A percentile compares a stretch with the other conserved stretches of the same genome.
These are phyloP conservation scores for Perilla frutescens DNA, from an alignment of 257 asterid genomes.

Conservation along the genomic window DNA sequence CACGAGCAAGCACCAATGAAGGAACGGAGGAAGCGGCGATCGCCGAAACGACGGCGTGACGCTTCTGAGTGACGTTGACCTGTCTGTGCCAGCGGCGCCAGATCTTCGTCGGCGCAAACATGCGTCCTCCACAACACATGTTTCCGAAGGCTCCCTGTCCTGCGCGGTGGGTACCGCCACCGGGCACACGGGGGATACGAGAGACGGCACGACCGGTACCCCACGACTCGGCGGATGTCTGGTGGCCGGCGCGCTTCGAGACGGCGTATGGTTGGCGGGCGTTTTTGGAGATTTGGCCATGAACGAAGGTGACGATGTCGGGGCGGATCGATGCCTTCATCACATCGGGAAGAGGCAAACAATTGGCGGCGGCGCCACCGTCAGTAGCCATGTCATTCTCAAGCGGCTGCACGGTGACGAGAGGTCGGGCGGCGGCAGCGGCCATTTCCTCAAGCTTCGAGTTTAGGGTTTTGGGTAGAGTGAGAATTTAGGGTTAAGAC, in stretches of 20 bases:
- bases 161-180: constrained; percentile 86
- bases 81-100: constrained; percentile 75
- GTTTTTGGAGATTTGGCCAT: constrained; percentile 68
- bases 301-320: constrained; percentile 62
- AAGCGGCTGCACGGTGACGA: constrained; percentile 51
- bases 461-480: constrained; percentile 43
- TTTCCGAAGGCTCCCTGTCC: constrained; percentile 81
- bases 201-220: constrained; percentile 80
- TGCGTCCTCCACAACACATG: constrained; percentile 83
- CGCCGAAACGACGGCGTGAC: constrained; percentile 62
- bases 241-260: constrained; percentile 68
- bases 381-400: constrained; percentile 60
- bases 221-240: constrained; percentile 81
- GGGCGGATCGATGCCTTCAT: constrained; percentile 75
- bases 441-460: constrained; percentile 39
- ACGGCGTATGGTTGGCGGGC: constrained; percentile 77
- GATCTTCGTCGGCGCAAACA: constrained; percentile 76
- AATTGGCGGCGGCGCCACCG: constrained; percentile 42
- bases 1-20: constrained; percentile 58
- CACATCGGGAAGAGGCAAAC: constrained; percentile 51
- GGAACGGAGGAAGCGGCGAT: constrained; percentile 77
- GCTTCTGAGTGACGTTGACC: constrained; percentile 64
- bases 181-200: constrained; percentile 68
- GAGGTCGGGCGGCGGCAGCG: constrained; percentile 61
- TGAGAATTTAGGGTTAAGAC: neutral